phyloP scores from a whole-genome alignment of 345 rosid species.

The Gossypium mustelinum region DNA sequence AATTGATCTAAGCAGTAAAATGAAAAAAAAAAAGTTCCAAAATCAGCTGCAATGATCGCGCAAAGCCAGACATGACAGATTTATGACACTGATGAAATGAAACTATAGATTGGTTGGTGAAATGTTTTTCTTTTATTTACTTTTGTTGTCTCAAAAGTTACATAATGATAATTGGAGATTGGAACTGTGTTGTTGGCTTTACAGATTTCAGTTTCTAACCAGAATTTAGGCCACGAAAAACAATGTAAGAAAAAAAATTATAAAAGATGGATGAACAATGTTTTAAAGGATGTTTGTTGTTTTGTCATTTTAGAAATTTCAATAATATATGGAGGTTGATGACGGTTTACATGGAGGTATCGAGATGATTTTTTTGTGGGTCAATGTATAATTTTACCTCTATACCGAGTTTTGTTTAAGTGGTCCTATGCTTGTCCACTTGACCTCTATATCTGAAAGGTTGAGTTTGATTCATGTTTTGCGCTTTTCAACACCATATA shows the following conservation, averaged over 20 bases:
- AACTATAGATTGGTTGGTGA: neutral
- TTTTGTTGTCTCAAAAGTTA: neutral
- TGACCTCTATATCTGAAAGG: no score
- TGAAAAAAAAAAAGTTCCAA: neutral
- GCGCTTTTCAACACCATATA: no score
- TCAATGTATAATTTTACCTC: no score
- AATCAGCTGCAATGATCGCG: slow-evolving; percentile 14
- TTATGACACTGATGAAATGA: slow-evolving; percentile 7
- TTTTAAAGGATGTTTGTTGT: neutral
- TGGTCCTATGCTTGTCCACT: no score
- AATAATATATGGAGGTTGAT: neutral
- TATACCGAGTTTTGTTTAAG: no score
- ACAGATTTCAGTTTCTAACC: neutral
- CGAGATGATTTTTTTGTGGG: no score
- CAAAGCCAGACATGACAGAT: slow-evolving; percentile 5
- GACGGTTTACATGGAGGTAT: neutral
- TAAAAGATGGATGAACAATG: neutral
- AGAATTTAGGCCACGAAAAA: neutral
- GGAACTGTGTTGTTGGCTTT: neutral
- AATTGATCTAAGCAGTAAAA: neutral
- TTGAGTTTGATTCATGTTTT: no score
- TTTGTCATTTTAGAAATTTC: neutral
- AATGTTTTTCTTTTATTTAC: neutral
- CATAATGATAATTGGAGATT: neutral
- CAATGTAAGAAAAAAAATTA: neutral